These are phyloP conservation scores for Chalciporus piperatoides DNA, from an alignment of 1,284 basidiomycete species.

Conservation along the genomic window DNA sequence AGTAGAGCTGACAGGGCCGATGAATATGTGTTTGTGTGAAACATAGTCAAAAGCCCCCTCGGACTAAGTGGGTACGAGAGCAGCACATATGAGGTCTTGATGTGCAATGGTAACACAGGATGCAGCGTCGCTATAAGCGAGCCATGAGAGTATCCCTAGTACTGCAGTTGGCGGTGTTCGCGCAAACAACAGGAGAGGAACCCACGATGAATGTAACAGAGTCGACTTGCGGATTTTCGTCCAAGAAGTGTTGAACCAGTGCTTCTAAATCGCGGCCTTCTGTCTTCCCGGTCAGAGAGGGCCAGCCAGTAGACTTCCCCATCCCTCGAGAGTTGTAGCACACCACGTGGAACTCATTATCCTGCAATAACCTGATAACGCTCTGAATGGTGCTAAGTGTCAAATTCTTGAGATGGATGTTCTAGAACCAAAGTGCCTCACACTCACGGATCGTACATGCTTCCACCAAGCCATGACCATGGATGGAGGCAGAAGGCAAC, in stretches of 20 bases:
- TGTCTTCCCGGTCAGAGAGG: conserved; percentile 63
- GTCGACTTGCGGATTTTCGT: conserved; percentile 40
- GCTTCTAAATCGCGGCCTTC: conserved; percentile 67
- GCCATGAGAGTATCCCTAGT: conserved; percentile 78
- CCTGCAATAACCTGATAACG: conserved; percentile 37
- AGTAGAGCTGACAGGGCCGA: conserved; percentile 48
- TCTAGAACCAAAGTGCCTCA: conserved; percentile 1
- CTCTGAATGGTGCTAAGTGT: conserved; percentile 22
- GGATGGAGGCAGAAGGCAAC: conserved; percentile 70
- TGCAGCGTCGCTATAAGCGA: conserved; percentile 66
- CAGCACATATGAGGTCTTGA: conserved; percentile 62
- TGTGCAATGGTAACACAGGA: conserved; percentile 43
- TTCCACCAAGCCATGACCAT: conserved; percentile 76
- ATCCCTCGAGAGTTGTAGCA: conserved; percentile 75
- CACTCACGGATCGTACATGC: conserved; percentile 69
- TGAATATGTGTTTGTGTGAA: conserved; percentile 54
- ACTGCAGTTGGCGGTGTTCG: conserved; percentile 1
- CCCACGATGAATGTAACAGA: conserved; percentile 54
- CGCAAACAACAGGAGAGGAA: conserved; percentile 10
- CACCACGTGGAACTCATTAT: conserved; percentile 53
- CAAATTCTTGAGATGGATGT: conserved; percentile 3
- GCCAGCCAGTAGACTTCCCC: conserved; percentile 63
- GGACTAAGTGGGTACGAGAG: conserved; percentile 76
- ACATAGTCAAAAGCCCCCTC: conserved; percentile 64
- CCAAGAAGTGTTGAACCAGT: conserved; percentile 55